phyloP scores from a whole-genome alignment of 2,329 filamentous ascomycete species.

The Ophiostoma sp. region DNA sequence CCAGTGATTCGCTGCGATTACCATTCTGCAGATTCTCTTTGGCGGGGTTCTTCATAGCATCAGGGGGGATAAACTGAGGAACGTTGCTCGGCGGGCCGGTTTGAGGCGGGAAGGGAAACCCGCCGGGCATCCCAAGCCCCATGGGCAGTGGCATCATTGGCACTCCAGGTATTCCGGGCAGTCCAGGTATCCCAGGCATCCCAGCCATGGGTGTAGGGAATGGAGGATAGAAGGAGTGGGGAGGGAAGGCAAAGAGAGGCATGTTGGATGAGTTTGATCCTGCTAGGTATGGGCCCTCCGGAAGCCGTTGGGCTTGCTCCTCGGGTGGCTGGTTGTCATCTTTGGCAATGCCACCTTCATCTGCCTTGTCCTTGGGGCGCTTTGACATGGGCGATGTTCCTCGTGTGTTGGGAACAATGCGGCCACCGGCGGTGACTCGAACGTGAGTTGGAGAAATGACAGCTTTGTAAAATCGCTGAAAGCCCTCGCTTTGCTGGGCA shows the following conservation, averaged over 20 bases:
- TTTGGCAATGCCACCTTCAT: conserved; percentile 31
- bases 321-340: conserved; percentile 29
- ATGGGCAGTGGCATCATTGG: conserved; percentile 5
- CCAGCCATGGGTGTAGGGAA: conserved; percentile 13
- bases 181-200: background rate
- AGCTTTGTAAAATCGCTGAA: conserved; percentile 66
- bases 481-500: conserved; percentile 64
- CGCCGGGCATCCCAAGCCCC: conserved; percentile 26
- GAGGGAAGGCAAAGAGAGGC: conserved; percentile 33
- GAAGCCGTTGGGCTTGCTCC: conserved; percentile 17
- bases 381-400: conserved; percentile 55
- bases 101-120: conserved; percentile 30
- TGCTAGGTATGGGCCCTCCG: background rate
- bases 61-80: conserved; percentile 13
- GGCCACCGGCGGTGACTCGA: conserved; percentile 65
- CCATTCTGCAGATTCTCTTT: conserved; percentile 33
- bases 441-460: conserved; percentile 68
- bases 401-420: conserved; percentile 66
- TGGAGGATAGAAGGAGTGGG: conserved; percentile 29
- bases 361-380: conserved; percentile 46
- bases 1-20: conserved; percentile 26
- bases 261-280: conserved; percentile 28
- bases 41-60: conserved; percentile 30
- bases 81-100: background rate
- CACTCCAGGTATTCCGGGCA: conserved; percentile 21